These are phyloP conservation scores for Bipolaris gigantea DNA, from an alignment of 2,329 filamentous ascomycete genomes.

Conservation along the genomic window DNA sequence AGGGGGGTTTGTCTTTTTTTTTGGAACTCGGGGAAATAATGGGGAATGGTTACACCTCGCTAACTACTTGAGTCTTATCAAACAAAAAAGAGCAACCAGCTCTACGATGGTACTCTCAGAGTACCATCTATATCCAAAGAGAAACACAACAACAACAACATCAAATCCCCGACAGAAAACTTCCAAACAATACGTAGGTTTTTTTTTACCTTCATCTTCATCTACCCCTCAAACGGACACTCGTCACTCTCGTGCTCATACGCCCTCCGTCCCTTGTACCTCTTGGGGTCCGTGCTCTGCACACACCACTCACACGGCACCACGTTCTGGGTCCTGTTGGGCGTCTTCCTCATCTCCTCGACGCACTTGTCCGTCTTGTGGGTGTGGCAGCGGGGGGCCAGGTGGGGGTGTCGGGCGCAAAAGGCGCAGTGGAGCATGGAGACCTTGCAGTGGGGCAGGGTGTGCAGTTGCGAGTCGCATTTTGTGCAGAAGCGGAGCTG, in stretches of 20 bases:
- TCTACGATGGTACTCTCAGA: too few species aligned
- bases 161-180: too few species aligned
- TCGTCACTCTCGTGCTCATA: conserved; percentile 7
- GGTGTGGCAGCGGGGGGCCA: too few species aligned
- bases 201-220: too few species aligned
- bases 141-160: too few species aligned
- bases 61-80: too few species aligned
- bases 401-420: neutral
- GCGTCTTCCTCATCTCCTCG: neutral
- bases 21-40: too few species aligned
- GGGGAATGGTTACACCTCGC: too few species aligned
- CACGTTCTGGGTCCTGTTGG: neutral
- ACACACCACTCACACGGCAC: conserved; percentile 10
- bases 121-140: too few species aligned
- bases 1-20: too few species aligned
- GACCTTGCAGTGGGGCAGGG: fast-evolving
- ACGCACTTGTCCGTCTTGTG: neutral
- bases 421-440: neutral
- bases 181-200: too few species aligned
- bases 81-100: too few species aligned
- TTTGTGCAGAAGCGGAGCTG: neutral
- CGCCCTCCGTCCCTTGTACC: neutral
- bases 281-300: conserved; percentile 1
- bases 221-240: neutral
- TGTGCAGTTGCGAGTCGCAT: neutral